These are phyloP conservation scores for Leishmania guyanensis DNA, from an alignment of 208 protist species.

Conservation along the genomic window DNA sequence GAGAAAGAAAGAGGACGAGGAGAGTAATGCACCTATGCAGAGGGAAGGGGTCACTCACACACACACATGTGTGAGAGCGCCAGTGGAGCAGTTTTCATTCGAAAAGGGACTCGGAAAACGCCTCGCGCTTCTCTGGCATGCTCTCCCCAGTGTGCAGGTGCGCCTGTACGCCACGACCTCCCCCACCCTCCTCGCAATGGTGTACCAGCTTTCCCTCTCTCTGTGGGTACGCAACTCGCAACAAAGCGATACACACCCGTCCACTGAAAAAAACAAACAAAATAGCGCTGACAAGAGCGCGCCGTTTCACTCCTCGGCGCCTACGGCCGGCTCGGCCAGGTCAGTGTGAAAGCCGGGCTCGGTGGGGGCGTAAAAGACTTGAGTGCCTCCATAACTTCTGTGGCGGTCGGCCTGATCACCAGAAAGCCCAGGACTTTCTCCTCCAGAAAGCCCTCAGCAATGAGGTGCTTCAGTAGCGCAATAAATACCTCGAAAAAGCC, in stretches of 20 bases:
- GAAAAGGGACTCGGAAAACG: too few species aligned
- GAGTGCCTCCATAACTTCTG: conserved; percentile 57
- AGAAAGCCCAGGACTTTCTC: conserved; percentile 36
- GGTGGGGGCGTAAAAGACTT: conserved; percentile 36
- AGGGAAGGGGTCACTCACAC: too few species aligned
- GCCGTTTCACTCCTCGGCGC: not conserved
- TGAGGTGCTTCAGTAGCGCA: conserved; percentile 52
- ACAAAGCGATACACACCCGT: not conserved
- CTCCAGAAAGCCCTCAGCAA: conserved; percentile 71
- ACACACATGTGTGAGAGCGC: too few species aligned
- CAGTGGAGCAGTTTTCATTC: too few species aligned
- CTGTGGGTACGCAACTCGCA: not conserved
- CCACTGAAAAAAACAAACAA: not conserved
- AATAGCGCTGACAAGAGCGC: not conserved
- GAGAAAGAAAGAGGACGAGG: too few species aligned
- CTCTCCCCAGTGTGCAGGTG: too few species aligned
- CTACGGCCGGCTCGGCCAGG: conserved; percentile 58
- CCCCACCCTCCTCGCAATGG: too few species aligned
- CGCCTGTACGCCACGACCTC: too few species aligned
- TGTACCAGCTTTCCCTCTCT: too few species aligned
- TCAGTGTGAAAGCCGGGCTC: conserved; percentile 31
- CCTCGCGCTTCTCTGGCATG: too few species aligned
- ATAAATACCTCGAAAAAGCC: conserved; percentile 77
- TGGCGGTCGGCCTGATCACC: conserved; percentile 48
- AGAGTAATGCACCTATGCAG: too few species aligned